phyloP scores from a whole-genome alignment of 768 basidiomycete species.

The Tylopilus intermedius region DNA sequence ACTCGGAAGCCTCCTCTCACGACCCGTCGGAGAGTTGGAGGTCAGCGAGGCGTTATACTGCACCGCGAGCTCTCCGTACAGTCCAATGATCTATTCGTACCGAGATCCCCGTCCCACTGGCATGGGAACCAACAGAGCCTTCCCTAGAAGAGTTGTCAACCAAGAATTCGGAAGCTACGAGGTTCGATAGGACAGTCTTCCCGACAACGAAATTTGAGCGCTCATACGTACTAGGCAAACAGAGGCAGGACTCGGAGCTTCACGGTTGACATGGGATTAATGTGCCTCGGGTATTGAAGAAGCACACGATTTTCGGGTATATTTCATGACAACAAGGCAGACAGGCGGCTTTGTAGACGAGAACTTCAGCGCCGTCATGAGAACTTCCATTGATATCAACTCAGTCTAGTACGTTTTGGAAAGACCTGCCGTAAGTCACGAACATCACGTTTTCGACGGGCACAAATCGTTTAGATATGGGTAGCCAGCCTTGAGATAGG shows the following conservation, averaged over 20 bases:
- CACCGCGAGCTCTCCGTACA: not conserved
- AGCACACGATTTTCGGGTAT: not conserved
- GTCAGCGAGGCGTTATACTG: constrained; percentile 6
- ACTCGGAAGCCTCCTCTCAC: not conserved
- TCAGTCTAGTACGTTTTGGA: not conserved
- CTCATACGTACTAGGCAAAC: not conserved
- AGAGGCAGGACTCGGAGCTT: not conserved
- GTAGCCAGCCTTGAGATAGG: not conserved
- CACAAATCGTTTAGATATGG: not conserved
- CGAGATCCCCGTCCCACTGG: not conserved
- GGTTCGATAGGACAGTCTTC: not conserved
- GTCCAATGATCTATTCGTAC: not conserved
- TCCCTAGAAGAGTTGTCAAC: not conserved
- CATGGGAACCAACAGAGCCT: not conserved
- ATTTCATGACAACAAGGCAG: not conserved
- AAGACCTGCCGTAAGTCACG: constrained; percentile 5
- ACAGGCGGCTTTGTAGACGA: not conserved
- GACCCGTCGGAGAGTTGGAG: not conserved
- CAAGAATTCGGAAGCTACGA: not conserved
- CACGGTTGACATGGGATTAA: not conserved
- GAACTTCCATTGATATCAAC: constrained; percentile 12
- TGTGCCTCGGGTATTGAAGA: not conserved
- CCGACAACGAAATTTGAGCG: not conserved
- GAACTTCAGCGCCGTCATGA: constrained; percentile 1
- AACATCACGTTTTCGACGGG: not conserved